Percentiles rank a stretch among this genome's conserved stretches.
Conservation (phyloP, 768 basidiomycete species). For the Termitomyces sp. region DNA sequence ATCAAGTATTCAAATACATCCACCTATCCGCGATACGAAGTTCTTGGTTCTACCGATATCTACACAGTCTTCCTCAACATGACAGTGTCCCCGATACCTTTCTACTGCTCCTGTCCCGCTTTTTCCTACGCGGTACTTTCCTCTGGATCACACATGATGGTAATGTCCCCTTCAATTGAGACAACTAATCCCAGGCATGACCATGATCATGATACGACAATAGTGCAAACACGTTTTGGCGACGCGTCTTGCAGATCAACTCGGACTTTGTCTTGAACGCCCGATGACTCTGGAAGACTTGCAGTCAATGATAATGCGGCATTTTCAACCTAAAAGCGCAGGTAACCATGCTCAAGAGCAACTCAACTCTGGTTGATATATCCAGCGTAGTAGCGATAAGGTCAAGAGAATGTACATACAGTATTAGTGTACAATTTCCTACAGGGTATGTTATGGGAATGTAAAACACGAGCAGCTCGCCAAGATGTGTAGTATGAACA, state of each 20-base stretch:
- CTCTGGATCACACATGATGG: constrained; percentile 60
- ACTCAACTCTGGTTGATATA: background rate
- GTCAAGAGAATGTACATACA: background rate
- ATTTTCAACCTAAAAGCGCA: constrained; percentile 17
- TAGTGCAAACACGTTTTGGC: constrained; percentile 84
- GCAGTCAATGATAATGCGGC: constrained; percentile 32
- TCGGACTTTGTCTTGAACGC: constrained; percentile 47
- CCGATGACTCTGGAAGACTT: constrained; percentile 42
- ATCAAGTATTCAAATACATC: constrained; percentile 53
- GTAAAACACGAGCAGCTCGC: background rate
- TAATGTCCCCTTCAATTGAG: constrained; percentile 17
- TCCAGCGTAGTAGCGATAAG: background rate
- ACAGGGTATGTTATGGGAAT: constrained; percentile 1
- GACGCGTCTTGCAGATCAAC: constrained; percentile 48
- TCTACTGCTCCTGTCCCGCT: constrained; percentile 73
- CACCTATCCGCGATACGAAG: constrained; percentile 58
- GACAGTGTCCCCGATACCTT: constrained; percentile 30
- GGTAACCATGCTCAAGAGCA: background rate
- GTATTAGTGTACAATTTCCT: background rate
- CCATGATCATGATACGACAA: background rate
- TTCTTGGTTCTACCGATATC: constrained; percentile 58
- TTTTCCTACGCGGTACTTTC: constrained; percentile 61
- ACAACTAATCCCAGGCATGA: background rate
- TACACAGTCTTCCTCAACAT: constrained; percentile 53
- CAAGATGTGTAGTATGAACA: background rate